Base-by-base conservation (phyloP, 768 basidiomycete genomes). In the Leccinum rimulosum region DNA sequence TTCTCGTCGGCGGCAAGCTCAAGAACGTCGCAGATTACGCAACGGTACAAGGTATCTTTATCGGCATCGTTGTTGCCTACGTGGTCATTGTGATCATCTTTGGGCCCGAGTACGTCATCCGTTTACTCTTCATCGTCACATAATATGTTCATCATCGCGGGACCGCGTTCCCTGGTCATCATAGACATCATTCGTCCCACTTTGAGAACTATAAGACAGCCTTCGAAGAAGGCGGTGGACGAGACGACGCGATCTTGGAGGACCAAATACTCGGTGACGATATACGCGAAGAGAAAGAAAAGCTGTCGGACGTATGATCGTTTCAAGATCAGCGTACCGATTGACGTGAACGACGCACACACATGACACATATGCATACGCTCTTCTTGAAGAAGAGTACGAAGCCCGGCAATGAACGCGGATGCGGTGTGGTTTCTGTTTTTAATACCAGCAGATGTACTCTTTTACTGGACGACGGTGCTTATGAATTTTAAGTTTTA, bases 161-260 rank as follows among this genome's bases (percentile, higher is more conserved):
- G 48, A 45, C 25, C 25, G 25, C 9, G 25, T 49, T 45, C 38
- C 9, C 19, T 45, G 25, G 17, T 19, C 3, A 8, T 51, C n/a
- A 31, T 59, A 87, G 85, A 69, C 84, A 86, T 57, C 89, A 89
- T 67, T 80, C 86, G 3, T 80, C 84, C 6, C 91, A 89, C 75
- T 98, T 98, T 68, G 95, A 98, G 78, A 82, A 87, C 63, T 82
- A 85, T 67, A 89, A 86, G 68, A 72, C 86, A 1, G 93, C 91
- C 22, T 22, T 22, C 22, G 22, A 22, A 22, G 22, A 22, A 22
- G 22, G 22, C 22, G 22, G 22, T 22, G 22, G 22, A 22, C 0
- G 72, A 49, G 77, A 80, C 52, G 86, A 85, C 19, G 79, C 79
- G 35, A 64, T 68, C n/a, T 64, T 76, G 47, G 73, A 75, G 2